Base-by-base conservation (phyloP, 768 basidiomycete genomes). In the Tricholoma bakamatsutake region DNA sequence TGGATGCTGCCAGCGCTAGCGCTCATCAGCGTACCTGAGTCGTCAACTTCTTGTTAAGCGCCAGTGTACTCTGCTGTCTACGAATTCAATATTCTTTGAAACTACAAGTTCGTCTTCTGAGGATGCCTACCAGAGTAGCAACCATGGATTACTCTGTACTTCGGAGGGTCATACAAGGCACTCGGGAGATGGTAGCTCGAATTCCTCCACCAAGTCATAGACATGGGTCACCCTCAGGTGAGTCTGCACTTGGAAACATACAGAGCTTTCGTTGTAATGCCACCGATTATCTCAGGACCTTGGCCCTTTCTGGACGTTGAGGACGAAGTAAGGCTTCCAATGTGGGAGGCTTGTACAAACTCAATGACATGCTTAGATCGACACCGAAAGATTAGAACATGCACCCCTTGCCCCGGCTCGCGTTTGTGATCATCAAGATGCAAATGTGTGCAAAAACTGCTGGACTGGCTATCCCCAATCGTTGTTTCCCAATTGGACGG, bases 401-500 rank as follows among this genome's bases (percentile, higher is more conserved):
- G 57, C 50, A 27, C 43, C 59, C 7, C 24, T 49, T 15, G 50
- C 51, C 24, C 53, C 56, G 4, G 52, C 51, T 43, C 52, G 31
- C 45, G 62, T 57, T 12, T 70, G 70, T 56, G 58, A 62, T 5
- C 69, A 71, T 43, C 47, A 50, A 5, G 58, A 67, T 42, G 53
- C 55, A 4, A 52, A 42, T 1, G 58, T 53, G 1, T 69, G 69
- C 50, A 63, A 65, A 17, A 37, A 59, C 27, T 71, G 70, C 59
- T 71, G 69, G 71, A 66, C 61, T 57, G 53, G 71, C 57, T 83
- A 83, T 59, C 81, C 82, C 0, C 76, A 80, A 56, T 74, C 76
- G 1, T 66, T 75, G 11, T 84, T 79, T 57, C 78, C 78, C 10
- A 84, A 82, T 56, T 83, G 83, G 83, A 81, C 79, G 0, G 63